Evolutionary conservation across 2,329 filamentous ascomycete genomes (phyloP), one percentile per base, ranked within the genome.

Genomic region (Fonsecaea pugnacius): DNA sequence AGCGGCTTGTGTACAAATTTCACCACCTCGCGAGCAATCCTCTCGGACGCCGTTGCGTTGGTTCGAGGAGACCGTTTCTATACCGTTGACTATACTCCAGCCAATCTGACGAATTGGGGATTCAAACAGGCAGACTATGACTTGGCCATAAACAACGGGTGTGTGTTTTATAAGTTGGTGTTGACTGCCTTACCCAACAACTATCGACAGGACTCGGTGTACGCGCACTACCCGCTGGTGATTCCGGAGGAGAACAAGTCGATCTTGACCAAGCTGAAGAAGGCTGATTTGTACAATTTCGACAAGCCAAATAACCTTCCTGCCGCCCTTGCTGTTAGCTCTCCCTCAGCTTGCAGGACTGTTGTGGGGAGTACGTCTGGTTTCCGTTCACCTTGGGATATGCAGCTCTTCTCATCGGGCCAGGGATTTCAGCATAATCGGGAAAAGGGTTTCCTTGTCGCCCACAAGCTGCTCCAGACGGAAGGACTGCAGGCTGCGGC

Each of bases 91-190:
- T 67, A 67, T 79, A 79, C 75, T 3, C 74, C 78, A 1, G 74
- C 73, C 18, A 73, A 77, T 48, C 72, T 81, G 35, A 81, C 79
- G 4, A 78, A 77, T 51, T 81, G 78, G 78, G 79, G 76, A 3
- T 79, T 74, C 64, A 76, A 71, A 18, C 76, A 79, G 66, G 78
- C 80, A 24, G 75, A 76, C 48, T 78, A 75, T 35, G 77, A 82
- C 63, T 65, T 73, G 4, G 72, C 73, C 3, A 76, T 83, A 59
- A 79, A 82, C 60, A 76, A 81, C 43, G 81, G 81, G 43, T 81
- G 81, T 58, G 77, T 82, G 48, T 78, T 83, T 67, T 83, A 83
- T 73, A 83, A 83, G 71, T 75, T 83, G 12, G 78, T 82, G 65
- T 73, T 82, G 46, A 77, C 80, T 53, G 79, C 81, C 1, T 77